Base-by-base conservation (phyloP, 164 flowering plant species). In the Liquidambar formosana region DNA sequence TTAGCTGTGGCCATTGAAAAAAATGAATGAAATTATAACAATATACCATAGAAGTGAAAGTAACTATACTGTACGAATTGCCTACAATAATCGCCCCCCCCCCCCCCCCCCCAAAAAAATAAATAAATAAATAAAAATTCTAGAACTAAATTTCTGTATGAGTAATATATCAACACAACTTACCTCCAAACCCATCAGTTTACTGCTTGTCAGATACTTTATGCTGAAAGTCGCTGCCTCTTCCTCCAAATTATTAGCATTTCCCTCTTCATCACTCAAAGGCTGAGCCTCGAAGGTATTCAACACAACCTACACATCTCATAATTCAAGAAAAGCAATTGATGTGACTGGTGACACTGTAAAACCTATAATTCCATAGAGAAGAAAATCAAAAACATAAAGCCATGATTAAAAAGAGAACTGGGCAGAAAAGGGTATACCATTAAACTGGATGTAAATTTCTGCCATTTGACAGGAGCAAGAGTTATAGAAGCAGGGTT, bases 101-200 rank as follows among this genome's bases (percentile, higher is more conserved):
- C n/a, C n/a, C n/a, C n/a, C n/a, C n/a, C n/a, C n/a, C n/a, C n/a
- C n/a, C n/a, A n/a, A n/a, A n/a, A n/a, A n/a, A n/a, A n/a, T n/a
- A n/a, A n/a, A n/a, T n/a, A n/a, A n/a, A n/a, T n/a, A n/a, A n/a
- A n/a, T n/a, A n/a, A n/a, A n/a, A n/a, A n/a, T n/a, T n/a, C n/a
- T n/a, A n/a, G n/a, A n/a, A n/a, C n/a, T n/a, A n/a, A n/a, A n/a
- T n/a, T n/a, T n/a, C n/a, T n/a, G n/a, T n/a, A n/a, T n/a, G n/a
- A 38, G 8, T 21, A 54, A 62, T 10, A 44, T 44, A 41, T 19
- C 15, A 21, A 28, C 22, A 27, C n/a, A 23, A n/a, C 68, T 63
- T 79, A 91, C 99, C 89, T 95, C 99, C 72, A 95, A 82, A 54
- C 98, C 96, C 99, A 95, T 95, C 38, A 95, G 74, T 76, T 93